Percentiles rank a stretch among this genome's conserved stretches.
Conservation (phyloP, 129 eudicot species). For the Pulicaria dysenterica region DNA sequence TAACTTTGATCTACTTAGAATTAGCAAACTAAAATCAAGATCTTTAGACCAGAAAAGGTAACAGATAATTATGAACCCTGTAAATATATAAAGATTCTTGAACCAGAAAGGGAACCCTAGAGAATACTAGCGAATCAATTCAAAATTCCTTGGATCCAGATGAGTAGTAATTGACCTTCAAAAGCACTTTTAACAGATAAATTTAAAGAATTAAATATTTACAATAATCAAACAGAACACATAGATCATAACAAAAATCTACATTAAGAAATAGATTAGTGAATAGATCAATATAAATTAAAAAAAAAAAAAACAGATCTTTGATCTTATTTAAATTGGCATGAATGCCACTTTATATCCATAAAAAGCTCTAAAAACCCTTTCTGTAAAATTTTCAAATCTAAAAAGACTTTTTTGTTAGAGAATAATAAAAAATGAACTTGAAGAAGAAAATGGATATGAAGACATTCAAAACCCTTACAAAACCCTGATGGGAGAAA, state of each 20-base stretch:
- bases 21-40: slow-evolving; percentile 20
- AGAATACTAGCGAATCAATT: slow-evolving; percentile 17
- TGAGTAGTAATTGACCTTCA: slow-evolving; percentile 10
- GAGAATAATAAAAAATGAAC: background rate
- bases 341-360: slow-evolving; percentile 2
- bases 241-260: slow-evolving; percentile 13
- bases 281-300: background rate
- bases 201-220: background rate
- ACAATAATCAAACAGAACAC: slow-evolving; percentile 23
- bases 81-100: slow-evolving; percentile 5
- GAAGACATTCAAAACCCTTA: slow-evolving; percentile 44
- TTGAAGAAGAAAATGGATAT: background rate
- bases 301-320: slow-evolving; percentile 7
- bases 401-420: background rate
- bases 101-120: slow-evolving; percentile 21
- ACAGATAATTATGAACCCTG: background rate
- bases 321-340: background rate
- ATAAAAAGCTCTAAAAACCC: slow-evolving; percentile 12
- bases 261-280: slow-evolving; percentile 6
- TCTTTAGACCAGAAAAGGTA: slow-evolving; percentile 16
- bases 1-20: slow-evolving; percentile 29
- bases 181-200: slow-evolving; percentile 11
- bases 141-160: slow-evolving; percentile 19
- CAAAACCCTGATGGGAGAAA: slow-evolving; percentile 40
- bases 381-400: slow-evolving; percentile 10